These are phyloP conservation scores for Yamadazyma spencermartinsiae DNA, from an alignment of 1,139 yeast species.

Conservation along the genomic window DNA sequence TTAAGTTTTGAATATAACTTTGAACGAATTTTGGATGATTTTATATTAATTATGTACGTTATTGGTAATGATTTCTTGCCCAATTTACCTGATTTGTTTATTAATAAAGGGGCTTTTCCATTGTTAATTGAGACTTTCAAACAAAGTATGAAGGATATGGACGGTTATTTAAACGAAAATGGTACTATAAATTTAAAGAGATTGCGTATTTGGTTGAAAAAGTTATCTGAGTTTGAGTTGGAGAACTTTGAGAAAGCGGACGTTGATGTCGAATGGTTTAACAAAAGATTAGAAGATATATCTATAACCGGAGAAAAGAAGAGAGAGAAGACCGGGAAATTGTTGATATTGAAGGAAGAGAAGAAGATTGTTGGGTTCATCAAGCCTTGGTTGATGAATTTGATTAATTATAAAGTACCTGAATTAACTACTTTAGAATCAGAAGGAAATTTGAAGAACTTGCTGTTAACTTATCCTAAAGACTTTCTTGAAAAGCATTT, in stretches of 20 bases:
- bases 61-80: constrained; percentile 99
- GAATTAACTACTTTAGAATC: constrained; percentile 40
- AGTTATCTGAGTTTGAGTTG: constrained; percentile 68
- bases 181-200: constrained; percentile 80
- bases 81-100: constrained; percentile 89
- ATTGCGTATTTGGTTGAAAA: constrained; percentile 71
- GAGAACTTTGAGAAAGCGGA: constrained; percentile 79
- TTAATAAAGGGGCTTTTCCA: constrained; percentile 96
- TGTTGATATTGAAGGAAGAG: constrained; percentile 70
- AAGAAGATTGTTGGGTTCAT: constrained; percentile 60
- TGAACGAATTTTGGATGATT: constrained; percentile 90
- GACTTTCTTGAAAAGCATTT: constrained; percentile 51
- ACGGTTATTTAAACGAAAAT: constrained; percentile 81
- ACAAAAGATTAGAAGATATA: constrained; percentile 76
- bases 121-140: constrained; percentile 84
- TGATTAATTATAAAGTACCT: constrained; percentile 26
- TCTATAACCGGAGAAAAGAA: constrained; percentile 71
- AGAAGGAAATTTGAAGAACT: constrained; percentile 46
- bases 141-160: constrained; percentile 68
- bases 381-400: constrained; percentile 68
- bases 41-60: constrained; percentile 86
- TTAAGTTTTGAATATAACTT: constrained; percentile 74
- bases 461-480: constrained; percentile 40
- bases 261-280: constrained; percentile 91
- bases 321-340: constrained; percentile 65